Evolutionary conservation across 768 basidiomycete species (phyloP), one percentile per base, ranked within the genome.

Genomic region (Multifurca ochricompacta): DNA sequence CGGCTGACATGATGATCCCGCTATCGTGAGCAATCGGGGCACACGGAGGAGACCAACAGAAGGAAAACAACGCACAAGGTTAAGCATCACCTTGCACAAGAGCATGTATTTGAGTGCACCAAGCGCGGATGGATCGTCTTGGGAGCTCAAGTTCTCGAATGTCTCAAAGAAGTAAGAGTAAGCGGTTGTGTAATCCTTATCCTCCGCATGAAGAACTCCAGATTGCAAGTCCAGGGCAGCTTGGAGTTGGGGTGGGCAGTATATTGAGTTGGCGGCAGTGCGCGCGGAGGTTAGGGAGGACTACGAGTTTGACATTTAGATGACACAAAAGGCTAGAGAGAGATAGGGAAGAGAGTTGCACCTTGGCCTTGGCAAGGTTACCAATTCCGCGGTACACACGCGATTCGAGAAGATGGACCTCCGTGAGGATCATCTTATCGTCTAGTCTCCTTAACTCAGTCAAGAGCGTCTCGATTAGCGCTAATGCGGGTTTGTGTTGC

Each of bases 91-190:
- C 68, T 99, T 98, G 70, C 96, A 99, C 41, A 97, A 69, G 14
- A 97, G 76, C 95, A 98, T 96, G 70, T 99, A 98, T 70, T 99
- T 98, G 60, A 99, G 74, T 4, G 92, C 92, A 1, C 78, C 81
- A 18, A 96, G 74, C 1, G 92, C 91, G 34, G 69, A 64, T 0
- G 71, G 68, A 52, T 72, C 75, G 37, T 91, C 92, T 53, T 91
- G 86, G 2, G 82, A 68, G 37, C 81, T 81, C 60, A 92, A 74
- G 48, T 84, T 92, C 70, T 99, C 96, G 59, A 98, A 97, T 3
- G 92, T 85, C 70, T 98, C 95, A 62, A 90, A 92, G 71, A 97
- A 98, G 72, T 98, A 99, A 0, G 90, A 92, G 69, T 96, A 96
- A 19, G 84, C 95, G 0, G 95, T 99, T 54, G 81, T 94, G 69